Base-by-base conservation (phyloP, 495 filamentous ascomycete species). In the Xylaria sp. region DNA sequence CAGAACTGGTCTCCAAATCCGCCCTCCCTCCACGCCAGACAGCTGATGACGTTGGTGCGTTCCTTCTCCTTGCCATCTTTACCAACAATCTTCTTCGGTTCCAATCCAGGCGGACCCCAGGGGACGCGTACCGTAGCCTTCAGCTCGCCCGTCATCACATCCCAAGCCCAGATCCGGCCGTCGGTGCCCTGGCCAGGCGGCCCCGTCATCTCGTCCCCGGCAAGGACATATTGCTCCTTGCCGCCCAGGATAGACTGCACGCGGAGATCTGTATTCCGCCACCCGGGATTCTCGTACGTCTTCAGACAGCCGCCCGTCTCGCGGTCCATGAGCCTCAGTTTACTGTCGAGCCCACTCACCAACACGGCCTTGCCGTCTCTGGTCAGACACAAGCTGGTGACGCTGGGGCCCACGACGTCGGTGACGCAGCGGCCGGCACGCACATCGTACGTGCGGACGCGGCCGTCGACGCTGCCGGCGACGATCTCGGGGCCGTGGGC, bases 401-500 rank as follows among this genome's bases (percentile, higher is more conserved):
- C 87, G 68, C 81, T 84, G 63, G 87, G 82, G 40, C 90, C 88
- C 64, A 94, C 75, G 11, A 94, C 88, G 82, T 99, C 96, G 5
- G 90, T 88, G 19, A 88, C 87, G 21, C 91, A 84, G 73, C 83
- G 82, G 0, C 96, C 97, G 87, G 89, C 93, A 33, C 94, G 86
- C n/a, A 98, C 75, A 82, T 99, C 96, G 81, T 99, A 98, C 53
- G 87, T 82, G 68, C 97, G 86, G 9, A 94, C 86, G 72, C 91
- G 86, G 24, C 94, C 96, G 81, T 99, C 96, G 44, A 97, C 95
- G 78, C 93, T 94, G 0, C 92, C 95, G 6, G 84, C 84, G 5
- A 90, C 72, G 70, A 96, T 86, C 80, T 92, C 89, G 17, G 79
- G 75, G 4, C 82, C 88, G 3, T 77, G 72, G 1, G 89, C 84